Evolutionary conservation across 805 yeast genomes (phyloP).

Genomic region (Candida insectalens): DNA sequence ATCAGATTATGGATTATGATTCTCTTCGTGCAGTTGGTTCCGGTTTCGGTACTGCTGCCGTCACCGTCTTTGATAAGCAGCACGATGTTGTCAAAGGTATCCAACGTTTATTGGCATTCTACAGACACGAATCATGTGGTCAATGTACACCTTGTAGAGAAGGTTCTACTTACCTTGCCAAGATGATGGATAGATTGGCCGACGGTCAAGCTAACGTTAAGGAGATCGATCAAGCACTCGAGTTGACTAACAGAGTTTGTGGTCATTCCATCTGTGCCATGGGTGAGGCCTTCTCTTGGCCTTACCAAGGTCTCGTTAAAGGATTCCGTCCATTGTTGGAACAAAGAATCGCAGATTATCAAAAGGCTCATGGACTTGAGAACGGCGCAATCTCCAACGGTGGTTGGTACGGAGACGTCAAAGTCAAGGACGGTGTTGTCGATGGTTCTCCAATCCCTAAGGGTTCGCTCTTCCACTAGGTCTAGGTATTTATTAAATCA

Average conservation of each 20-base stretch:
- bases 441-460: conserved; percentile 48
- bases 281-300: conserved; percentile 94
- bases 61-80: conserved; percentile 81
- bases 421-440: conserved; percentile 53
- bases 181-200: conserved; percentile 76
- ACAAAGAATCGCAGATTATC: conserved; percentile 61
- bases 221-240: conserved; percentile 79
- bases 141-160: conserved; percentile 94
- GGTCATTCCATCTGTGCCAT: conserved; percentile 90
- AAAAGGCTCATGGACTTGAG: conserved; percentile 29
- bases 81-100: conserved; percentile 81
- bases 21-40: conserved; percentile 79
- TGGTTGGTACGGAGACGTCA: conserved; percentile 66
- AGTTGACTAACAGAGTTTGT: conserved; percentile 78
- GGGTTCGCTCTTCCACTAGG: conserved; percentile 24
- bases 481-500: conserved; percentile 11
- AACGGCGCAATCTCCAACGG: conserved; percentile 41
- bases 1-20: conserved; percentile 79
- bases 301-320: conserved; percentile 79
- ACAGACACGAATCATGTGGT: conserved; percentile 90
- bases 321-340: conserved; percentile 78
- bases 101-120: conserved; percentile 75
- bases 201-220: conserved; percentile 71
- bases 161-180: conserved; percentile 80
- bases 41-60: conserved; percentile 90